phyloP scores from a whole-genome alignment of 768 basidiomycete species.

The Piloderma croceum region DNA sequence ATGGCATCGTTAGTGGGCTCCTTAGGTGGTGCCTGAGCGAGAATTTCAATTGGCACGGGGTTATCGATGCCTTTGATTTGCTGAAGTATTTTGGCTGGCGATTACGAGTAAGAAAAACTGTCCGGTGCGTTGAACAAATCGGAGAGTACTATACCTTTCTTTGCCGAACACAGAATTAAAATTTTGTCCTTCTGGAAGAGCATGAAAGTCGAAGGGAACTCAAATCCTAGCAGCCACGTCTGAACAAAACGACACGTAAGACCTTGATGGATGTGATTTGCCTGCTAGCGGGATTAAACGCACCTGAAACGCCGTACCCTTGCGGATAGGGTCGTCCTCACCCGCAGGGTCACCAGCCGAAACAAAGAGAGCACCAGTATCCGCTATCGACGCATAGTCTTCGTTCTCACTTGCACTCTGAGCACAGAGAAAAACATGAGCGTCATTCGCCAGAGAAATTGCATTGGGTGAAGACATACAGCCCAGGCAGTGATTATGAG shows the following conservation, averaged over 20 bases:
- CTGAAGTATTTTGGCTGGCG: conserved; percentile 74
- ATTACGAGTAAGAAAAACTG: conserved; percentile 1
- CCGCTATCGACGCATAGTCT: conserved; percentile 64
- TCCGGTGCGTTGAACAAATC: conserved; percentile 4
- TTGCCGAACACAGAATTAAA: conserved; percentile 76
- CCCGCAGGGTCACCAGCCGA: conserved; percentile 71
- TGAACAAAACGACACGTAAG: conserved; percentile 24
- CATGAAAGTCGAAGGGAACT: conserved; percentile 92
- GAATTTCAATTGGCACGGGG: conserved; percentile 65
- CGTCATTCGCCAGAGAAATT: too few relatives aligned
- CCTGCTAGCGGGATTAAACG: conserved; percentile 16
- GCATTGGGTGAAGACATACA: conserved; percentile 34
- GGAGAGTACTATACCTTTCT: conserved; percentile 58
- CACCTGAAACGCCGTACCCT: conserved; percentile 90
- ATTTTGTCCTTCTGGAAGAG: conserved; percentile 77
- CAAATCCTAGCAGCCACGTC: conserved; percentile 97
- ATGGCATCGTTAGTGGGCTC: conserved; percentile 72
- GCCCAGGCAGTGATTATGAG: conserved; percentile 59
- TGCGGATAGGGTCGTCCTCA: conserved; percentile 88
- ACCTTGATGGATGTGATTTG: conserved; percentile 6
- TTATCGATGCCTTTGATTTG: conserved; percentile 61
- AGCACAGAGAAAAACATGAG: conserved; percentile 8
- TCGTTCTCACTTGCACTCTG: conserved; percentile 65
- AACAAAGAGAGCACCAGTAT: conserved; percentile 64
- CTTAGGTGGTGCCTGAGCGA: conserved; percentile 75